These are phyloP conservation scores for Corymbia calophylla DNA, from an alignment of 441 rosid species.

Conservation along the genomic window DNA sequence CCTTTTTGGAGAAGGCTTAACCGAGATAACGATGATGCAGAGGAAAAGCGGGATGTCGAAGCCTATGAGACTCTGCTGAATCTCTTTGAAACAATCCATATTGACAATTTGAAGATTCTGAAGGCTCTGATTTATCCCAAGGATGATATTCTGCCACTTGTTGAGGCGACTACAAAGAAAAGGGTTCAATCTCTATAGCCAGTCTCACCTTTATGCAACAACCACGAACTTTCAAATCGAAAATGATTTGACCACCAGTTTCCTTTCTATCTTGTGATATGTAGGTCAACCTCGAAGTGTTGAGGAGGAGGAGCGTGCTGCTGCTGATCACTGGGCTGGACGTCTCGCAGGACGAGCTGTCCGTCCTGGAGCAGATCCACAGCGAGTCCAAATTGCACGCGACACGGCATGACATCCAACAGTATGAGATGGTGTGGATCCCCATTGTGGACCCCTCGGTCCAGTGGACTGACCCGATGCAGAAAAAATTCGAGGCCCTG, in stretches of 20 bases:
- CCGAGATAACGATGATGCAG: not conserved
- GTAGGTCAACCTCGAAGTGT: not conserved
- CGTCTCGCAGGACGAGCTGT: not conserved
- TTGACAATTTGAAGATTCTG: not conserved
- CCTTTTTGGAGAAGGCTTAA: not conserved
- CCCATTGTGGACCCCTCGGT: not conserved
- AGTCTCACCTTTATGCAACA: not conserved
- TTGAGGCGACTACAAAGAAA: not conserved
- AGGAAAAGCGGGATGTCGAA: not conserved
- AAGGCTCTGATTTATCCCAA: not conserved
- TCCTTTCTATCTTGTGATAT: not conserved
- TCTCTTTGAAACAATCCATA: not conserved
- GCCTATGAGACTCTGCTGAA: not conserved
- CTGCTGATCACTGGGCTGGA: not conserved
- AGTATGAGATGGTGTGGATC: not conserved
- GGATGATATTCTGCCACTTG: not conserved
- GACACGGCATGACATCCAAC: not conserved
- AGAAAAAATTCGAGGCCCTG: not conserved
- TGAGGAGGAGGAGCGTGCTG: not conserved
- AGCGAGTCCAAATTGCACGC: not conserved
- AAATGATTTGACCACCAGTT: not conserved
- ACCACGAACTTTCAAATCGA: not conserved
- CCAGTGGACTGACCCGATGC: not conserved
- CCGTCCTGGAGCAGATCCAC: not conserved
- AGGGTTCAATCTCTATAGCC: not conserved